Evolutionary conservation across 208 protist species (phyloP), one percentile per base, ranked within the genome.

Genomic region (Leptomonas seymouri): DNA sequence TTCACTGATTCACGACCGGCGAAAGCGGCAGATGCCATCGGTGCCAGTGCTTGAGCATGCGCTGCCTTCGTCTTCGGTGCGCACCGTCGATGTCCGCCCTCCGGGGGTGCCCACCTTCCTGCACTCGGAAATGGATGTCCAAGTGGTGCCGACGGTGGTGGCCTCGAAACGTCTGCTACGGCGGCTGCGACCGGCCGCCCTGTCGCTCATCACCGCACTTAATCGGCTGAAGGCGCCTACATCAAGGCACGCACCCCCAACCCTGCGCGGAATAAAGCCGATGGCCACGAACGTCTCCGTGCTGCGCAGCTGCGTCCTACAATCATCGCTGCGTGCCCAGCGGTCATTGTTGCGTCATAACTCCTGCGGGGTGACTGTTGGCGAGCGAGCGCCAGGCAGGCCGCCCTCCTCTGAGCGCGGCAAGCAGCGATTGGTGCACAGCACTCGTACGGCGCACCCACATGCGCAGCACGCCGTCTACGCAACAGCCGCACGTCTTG

Each of bases 321-420:
- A 41, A 30, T 65, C 59, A 5, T 41, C 54, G 3, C n/a, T 42
- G 44, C 58, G 34, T 12, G 58, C 51, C n/a, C 44, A 63, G 12
- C 58, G 14, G 25, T 36, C n/a, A 4, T 42, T 63, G 5, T 63
- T 42, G 16, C 58, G 58, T 4, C 39, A 39, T 27, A 34, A 4
- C 41, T 51, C 42, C 6, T 31, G 20, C 31, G 34, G 7, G 3
- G 34, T 39, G 34, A 3, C 3, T 3, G 34, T 9, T 39, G 34
- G 34, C 9, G 34, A 39, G 34, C 34, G 34, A 39, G 34, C 7
- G 34, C 34, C 34, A 39, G 7, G 34, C 34, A 39, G 34, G 3
- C 34, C 34, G 34, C 34, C 9, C 9, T 39, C 34, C 9, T 39
- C 34, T n/a, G n/a, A n/a, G n/a, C n/a, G n/a, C n/a, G n/a, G n/a